phyloP scores from a whole-genome alignment of 768 basidiomycete species.

The Boletus vinaceobasis region DNA sequence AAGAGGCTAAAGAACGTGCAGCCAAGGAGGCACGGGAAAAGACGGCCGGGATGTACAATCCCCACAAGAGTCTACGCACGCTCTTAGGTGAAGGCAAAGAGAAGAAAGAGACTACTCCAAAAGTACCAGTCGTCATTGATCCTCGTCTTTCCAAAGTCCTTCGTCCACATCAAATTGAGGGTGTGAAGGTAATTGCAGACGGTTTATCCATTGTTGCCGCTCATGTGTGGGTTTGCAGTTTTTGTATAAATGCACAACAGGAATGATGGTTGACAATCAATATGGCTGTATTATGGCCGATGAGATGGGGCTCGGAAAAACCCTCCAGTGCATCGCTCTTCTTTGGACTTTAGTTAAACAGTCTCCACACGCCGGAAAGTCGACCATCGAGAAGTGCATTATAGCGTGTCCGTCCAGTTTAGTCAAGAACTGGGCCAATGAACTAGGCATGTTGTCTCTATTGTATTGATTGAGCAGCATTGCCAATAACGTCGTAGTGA shows the following conservation, averaged over 20 bases:
- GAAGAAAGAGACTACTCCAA: conserved; percentile 61
- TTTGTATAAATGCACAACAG: conserved; percentile 91
- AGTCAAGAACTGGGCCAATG: conserved; percentile 98
- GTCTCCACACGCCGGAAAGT: conserved; percentile 82
- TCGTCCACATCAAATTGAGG: conserved; percentile 96
- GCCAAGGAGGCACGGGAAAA: conserved; percentile 65
- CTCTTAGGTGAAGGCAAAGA: conserved; percentile 70
- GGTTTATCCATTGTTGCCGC: neutral
- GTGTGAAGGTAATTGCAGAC: conserved; percentile 74
- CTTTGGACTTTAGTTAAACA: conserved; percentile 96
- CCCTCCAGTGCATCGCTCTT: conserved; percentile 93
- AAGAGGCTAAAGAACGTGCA: conserved; percentile 63
- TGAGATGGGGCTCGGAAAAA: conserved; percentile 98
- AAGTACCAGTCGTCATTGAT: conserved; percentile 97
- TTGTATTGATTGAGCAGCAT: neutral
- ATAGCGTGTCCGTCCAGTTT: conserved; percentile 96
- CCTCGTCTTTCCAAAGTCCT: conserved; percentile 83
- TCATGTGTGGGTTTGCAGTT: conserved; percentile 54
- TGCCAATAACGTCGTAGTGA: conserved; percentile 48
- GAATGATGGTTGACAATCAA: conserved; percentile 87
- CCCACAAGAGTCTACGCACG: conserved; percentile 86
- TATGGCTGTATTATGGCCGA: conserved; percentile 99
- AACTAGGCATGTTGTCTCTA: conserved; percentile 63
- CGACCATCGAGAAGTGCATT: conserved; percentile 94
- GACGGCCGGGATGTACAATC: conserved; percentile 74